A percentile compares a stretch with the other conserved stretches of the same genome.
phyloP scores from a whole-genome alignment of 2,329 filamentous ascomycete species.

The Aulographum hederae region DNA sequence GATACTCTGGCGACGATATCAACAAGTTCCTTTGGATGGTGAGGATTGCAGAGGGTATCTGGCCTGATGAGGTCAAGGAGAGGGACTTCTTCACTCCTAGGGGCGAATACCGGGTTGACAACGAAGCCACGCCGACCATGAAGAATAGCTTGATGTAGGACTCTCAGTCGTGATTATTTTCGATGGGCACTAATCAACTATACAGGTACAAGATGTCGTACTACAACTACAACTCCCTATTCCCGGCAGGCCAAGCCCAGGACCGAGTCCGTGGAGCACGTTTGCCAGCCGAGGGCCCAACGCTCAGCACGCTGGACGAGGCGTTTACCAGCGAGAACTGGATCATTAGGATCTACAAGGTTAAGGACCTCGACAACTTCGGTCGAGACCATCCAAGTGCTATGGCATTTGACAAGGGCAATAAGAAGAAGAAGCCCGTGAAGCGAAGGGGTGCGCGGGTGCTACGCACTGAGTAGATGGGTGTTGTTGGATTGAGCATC shows the following conservation, averaged over 20 bases:
- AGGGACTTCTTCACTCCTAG: slow-evolving; percentile 85
- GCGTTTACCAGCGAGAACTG: slow-evolving; percentile 99
- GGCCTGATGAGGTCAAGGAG: slow-evolving; percentile 98
- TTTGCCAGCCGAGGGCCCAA: slow-evolving; percentile 68
- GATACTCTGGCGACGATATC: slow-evolving; percentile 96
- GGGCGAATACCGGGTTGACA: slow-evolving; percentile 89
- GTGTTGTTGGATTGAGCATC: too few species aligned
- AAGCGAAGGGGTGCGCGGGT: slow-evolving; percentile 58
- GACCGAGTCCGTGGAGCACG: slow-evolving; percentile 74
- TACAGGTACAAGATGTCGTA: slow-evolving; percentile 99
- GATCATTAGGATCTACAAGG: slow-evolving; percentile 99
- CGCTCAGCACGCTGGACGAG: slow-evolving; percentile 80
- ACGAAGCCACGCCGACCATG: slow-evolving; percentile 89
- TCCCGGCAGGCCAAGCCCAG: slow-evolving; percentile 74
- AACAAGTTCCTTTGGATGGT: slow-evolving; percentile 99
- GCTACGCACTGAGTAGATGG: slow-evolving; percentile 48
- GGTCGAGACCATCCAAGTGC: slow-evolving; percentile 66
- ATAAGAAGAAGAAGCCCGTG: slow-evolving; percentile 63
- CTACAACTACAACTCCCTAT: slow-evolving; percentile 88
- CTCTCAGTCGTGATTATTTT: background rate
- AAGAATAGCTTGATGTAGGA: slow-evolving; percentile 97
- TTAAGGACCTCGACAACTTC: slow-evolving; percentile 95
- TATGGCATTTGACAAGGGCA: slow-evolving; percentile 54
- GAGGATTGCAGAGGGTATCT: slow-evolving; percentile 94
- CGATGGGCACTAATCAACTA: background rate